phyloP scores from a whole-genome alignment of 495 filamentous ascomycete species.

The Parathielavia appendiculata region DNA sequence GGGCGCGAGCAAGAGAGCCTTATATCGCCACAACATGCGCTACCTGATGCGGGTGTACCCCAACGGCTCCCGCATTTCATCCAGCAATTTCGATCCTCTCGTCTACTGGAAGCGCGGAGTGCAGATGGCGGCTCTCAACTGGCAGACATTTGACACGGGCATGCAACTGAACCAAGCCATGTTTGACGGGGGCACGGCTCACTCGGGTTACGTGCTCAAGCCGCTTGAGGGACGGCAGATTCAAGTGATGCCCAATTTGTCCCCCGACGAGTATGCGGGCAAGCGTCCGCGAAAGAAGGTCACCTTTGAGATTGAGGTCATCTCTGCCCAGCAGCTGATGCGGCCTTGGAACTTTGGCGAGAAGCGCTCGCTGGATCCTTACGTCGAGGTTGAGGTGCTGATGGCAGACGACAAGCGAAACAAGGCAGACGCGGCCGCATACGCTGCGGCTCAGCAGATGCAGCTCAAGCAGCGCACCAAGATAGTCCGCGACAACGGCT shows the following conservation, averaged over 20 bases:
- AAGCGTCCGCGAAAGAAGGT: conserved; percentile 71
- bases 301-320: conserved; percentile 76
- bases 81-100: conserved; percentile 88
- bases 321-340: conserved; percentile 92
- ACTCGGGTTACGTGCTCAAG: conserved; percentile 88
- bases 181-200: conserved; percentile 89
- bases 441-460: conserved; percentile 51
- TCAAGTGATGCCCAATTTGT: conserved; percentile 43
- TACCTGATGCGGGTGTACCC: conserved; percentile 94
- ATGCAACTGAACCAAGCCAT: conserved; percentile 97
- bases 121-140: conserved; percentile 94
- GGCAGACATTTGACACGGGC: conserved; percentile 93
- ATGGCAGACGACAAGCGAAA: conserved; percentile 81
- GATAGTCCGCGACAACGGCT: conserved; percentile 79
- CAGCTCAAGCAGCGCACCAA: conserved; percentile 66
- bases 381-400: conserved; percentile 90
- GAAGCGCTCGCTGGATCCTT: conserved; percentile 79
- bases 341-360: conserved; percentile 64
- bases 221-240: conserved; percentile 72
- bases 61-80: conserved; percentile 67
- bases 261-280: conserved; percentile 38
- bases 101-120: conserved; percentile 92
- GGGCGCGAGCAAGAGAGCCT: conserved; percentile 61
- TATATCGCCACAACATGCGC: conserved; percentile 84
- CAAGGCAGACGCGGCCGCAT: conserved; percentile 37